Evolutionary conservation across 306 rosid species (phyloP), one percentile per base, ranked within the genome.

Genomic region (Hylodesmum podocarpum): DNA sequence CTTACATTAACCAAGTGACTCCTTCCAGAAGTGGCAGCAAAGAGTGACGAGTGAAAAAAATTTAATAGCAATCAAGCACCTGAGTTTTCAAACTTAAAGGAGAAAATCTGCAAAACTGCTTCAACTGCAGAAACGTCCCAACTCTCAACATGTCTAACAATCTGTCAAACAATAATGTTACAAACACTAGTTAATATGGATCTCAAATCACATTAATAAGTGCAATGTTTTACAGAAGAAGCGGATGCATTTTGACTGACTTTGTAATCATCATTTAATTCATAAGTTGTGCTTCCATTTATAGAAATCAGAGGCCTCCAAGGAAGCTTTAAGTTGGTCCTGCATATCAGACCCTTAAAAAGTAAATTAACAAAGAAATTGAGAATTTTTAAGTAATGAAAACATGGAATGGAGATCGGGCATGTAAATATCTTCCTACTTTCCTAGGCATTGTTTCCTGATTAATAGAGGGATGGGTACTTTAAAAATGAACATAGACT

Each of bases 261-360:
- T 77, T 84, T 89, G 82, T 87, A 80, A 49, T 84, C 64, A 36
- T 79, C 80, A 46, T 91, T 82, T 63, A 90, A 81, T 82, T 91
- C 97, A 49, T 94, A 94, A 8, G 70, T 44, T 50, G 97, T 91
- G 66, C 86, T 88, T 85, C 97, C 98, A 46, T 87, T 84, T 15
- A 94, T 87, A 53, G 84, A 83, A 73, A 90, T 90, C 46, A 90
- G 85, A 63, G 98, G 98, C 77, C 89, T 90, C 98, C 98, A 90
- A 16, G 97, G 98, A 73, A 94, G 95, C 78, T 88, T 91, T 53
- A 92, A 84, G 82, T 89, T 83, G 63, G 97, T 94, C 89, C 98
- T 94, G 88, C 87, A 81, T 55, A 58, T 19, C 78, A 66, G 46
- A 84, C 41, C 28, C 19, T 31, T 33, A 1, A 36, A 10, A 24